Conservation (phyloP, 768 basidiomycete genomes). For the Calocybe indica region DNA sequence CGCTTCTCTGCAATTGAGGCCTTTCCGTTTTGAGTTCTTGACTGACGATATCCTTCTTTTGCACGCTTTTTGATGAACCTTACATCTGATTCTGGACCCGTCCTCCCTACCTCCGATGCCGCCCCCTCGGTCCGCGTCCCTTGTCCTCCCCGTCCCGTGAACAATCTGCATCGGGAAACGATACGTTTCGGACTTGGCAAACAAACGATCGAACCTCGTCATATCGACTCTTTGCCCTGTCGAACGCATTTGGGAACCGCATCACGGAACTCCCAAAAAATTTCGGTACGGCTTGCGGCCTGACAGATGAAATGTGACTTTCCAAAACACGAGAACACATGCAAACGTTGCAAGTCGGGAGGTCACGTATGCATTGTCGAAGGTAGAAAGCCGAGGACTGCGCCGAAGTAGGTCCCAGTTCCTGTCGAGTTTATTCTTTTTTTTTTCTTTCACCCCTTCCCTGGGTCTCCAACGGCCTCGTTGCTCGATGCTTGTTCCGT, state of each 20-base stretch:
- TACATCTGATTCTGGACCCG: constrained; percentile 9
- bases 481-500: constrained; percentile 2
- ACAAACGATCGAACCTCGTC: background rate
- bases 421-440: constrained; percentile 7
- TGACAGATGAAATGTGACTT: constrained; percentile 86
- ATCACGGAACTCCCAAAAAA: background rate
- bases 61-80: constrained; percentile 7
- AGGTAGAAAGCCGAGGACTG: constrained; percentile 71
- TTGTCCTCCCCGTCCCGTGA: background rate
- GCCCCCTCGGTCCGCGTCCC: constrained; percentile 1
- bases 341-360: constrained; percentile 66
- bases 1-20: constrained; percentile 1
- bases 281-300: background rate
- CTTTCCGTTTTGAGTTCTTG: constrained; percentile 6
- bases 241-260: background rate
- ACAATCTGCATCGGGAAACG: background rate
- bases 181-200: background rate
- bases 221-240: constrained; percentile 1
- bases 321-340: constrained; percentile 65
- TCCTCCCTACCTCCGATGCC: constrained; percentile 6
- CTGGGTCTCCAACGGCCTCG: constrained; percentile 4
- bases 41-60: constrained; percentile 10
- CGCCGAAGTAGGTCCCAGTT: constrained; percentile 66
- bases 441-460: background rate
- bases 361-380: constrained; percentile 81